Percentiles rank a stretch among this genome's conserved stretches.
Conservation (phyloP, 2,329 filamentous ascomycete species). For the Diaporthe sp. region DNA sequence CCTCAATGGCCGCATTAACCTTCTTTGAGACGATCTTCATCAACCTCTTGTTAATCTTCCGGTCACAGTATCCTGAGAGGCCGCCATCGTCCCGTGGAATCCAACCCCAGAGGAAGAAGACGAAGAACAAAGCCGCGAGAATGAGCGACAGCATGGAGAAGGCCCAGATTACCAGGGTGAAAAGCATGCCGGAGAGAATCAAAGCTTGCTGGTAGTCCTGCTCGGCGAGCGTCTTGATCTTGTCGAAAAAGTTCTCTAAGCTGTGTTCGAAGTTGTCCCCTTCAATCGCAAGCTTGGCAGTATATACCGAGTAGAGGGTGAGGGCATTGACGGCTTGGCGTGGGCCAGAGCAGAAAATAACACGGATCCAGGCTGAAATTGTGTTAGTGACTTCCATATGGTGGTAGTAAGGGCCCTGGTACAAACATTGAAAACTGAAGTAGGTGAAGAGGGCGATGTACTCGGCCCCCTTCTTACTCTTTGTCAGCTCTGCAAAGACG, state of each 20-base stretch:
- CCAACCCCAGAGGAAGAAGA: conserved; percentile 93
- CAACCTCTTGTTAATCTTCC: conserved; percentile 90
- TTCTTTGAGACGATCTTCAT: conserved; percentile 87
- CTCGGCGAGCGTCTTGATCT: conserved; percentile 80
- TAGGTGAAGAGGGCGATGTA: conserved; percentile 94
- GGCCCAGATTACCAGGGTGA: conserved; percentile 91
- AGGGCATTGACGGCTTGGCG: conserved; percentile 92
- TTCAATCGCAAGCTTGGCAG: conserved; percentile 77
- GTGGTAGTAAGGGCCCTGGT: not conserved
- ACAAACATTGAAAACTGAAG: conserved; percentile 76
- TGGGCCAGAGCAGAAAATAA: conserved; percentile 91
- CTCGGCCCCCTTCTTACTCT: conserved; percentile 90
- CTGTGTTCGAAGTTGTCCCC: conserved; percentile 70
- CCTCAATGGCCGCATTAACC: conserved; percentile 88
- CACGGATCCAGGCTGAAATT: conserved; percentile 81
- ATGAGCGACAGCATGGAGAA: conserved; percentile 83
- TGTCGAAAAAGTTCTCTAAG: conserved; percentile 84
- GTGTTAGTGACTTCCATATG: conserved; percentile 39
- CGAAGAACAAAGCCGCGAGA: conserved; percentile 82
- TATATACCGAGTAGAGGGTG: conserved; percentile 88
- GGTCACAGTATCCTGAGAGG: conserved; percentile 86
- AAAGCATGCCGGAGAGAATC: conserved; percentile 91
- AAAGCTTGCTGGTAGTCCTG: conserved; percentile 83
- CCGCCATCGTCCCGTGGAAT: conserved; percentile 87
- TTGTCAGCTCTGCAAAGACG: conserved; percentile 92